phyloP scores from a whole-genome alignment of 2,329 filamentous ascomycete species.

The Chaetoscypha palmicola region DNA sequence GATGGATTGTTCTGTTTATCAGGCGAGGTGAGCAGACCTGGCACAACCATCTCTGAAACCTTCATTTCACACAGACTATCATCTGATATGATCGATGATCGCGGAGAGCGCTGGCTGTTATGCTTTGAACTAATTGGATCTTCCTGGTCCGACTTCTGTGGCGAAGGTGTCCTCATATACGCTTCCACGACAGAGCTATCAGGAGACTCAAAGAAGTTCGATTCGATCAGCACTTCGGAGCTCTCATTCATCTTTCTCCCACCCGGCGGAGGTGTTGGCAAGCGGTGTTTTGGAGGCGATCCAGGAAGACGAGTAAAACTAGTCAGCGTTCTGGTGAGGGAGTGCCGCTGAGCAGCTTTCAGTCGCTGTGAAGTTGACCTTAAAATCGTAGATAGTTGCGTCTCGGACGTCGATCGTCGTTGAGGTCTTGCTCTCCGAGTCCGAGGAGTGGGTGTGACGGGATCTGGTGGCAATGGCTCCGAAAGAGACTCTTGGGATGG shows the following conservation, averaged over 20 bases:
- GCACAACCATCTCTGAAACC: slow-evolving; percentile 20
- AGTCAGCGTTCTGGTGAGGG: slow-evolving; percentile 20
- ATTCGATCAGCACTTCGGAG: slow-evolving; percentile 17
- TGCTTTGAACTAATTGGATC: slow-evolving; percentile 1
- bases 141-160: slow-evolving; percentile 11
- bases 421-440: neutral
- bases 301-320: slow-evolving; percentile 18
- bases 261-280: slow-evolving; percentile 19
- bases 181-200: slow-evolving; percentile 16
- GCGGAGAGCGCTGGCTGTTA: slow-evolving; percentile 10
- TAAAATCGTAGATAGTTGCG: slow-evolving; percentile 22
- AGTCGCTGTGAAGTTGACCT: slow-evolving; percentile 24
- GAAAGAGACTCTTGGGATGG: neutral
- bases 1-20: slow-evolving; percentile 14
- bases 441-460: neutral
- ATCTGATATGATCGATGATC: slow-evolving; percentile 16
- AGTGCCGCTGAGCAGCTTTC: slow-evolving; percentile 15
- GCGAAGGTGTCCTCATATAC: slow-evolving; percentile 17
- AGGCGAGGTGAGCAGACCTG: slow-evolving; percentile 21
- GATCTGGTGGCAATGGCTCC: neutral
- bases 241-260: slow-evolving; percentile 13
- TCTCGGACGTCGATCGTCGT: slow-evolving; percentile 20
- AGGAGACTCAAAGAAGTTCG: slow-evolving; percentile 11
- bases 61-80: slow-evolving; percentile 23
- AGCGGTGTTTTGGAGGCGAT: slow-evolving; percentile 18